Base-by-base conservation (phyloP, 352 stramenopile genomes). In the Aphanomyces invadans region DNA sequence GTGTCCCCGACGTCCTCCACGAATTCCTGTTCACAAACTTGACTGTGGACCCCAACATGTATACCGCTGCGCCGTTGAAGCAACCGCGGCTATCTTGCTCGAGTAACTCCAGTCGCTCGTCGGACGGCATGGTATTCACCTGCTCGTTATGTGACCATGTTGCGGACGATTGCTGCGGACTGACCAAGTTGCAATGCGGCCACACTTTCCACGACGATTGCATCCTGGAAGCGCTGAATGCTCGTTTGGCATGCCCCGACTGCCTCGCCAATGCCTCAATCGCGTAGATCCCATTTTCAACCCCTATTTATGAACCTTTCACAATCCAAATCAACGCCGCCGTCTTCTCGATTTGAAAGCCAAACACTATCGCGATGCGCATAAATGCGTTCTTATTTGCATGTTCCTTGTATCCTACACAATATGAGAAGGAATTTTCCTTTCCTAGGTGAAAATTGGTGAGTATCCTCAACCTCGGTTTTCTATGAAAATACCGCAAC, bases 171-270 rank as follows among this genome's bases (percentile, higher is more conserved):
- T 57, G 10, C 12, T n/a, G 49, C 25, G 29, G 49, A 5, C 29
- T 15, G 25, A 57, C 49, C 36, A 21, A 10, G 25, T 32, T 57
- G 23, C 29, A 21, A 21, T 57, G 49, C 25, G 49, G 49, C 49
- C 49, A 57, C 25, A n/a, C 29, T n/a, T 57, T 57, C 29, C 49
- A 57, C 49, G 49, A 57, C 49, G 25, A 57, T n/a, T 57, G 49
- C 29, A 57, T 57, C 19, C 21, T 57, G 17, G 49, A 33, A 7
- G 49, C 49, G 12, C n/a, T 57, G 25, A 32, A 57, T 38, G 29
- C 19, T 10, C 25, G n/a, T 29, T 12, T 38, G 25, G 19, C 15
- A 32, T 57, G 49, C 49, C 49, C 49, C 11, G 12, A 10, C 11
- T 57, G 49, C 49, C 29, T 57, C n/a, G 2, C 10, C 46, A 21